Evolutionary conservation across 257 asterid species (phyloP).

Genomic region (Leonotis leonurus): DNA sequence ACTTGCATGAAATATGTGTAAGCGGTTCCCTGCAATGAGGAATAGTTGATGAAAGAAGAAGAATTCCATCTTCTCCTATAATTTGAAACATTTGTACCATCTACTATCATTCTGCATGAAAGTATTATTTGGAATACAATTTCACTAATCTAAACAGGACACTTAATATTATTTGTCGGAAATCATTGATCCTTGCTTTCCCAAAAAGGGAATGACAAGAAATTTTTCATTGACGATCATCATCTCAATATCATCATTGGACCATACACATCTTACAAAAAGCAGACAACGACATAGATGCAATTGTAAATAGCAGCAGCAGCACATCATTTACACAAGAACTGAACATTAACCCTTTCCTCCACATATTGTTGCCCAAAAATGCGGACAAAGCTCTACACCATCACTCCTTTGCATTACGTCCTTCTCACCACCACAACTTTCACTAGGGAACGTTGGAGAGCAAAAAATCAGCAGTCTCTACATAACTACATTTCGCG

Average conservation of each 20-base stretch:
- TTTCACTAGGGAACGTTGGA: not conserved
- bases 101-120: too few relatives aligned
- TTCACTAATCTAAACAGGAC: too few relatives aligned
- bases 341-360: not conserved
- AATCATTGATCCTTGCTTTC: not conserved
- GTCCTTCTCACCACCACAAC: slow-evolving; percentile 12
- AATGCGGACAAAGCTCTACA: not conserved
- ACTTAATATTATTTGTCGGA: not conserved
- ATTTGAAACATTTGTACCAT: too few relatives aligned
- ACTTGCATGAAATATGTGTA: too few relatives aligned
- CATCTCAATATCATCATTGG: too few relatives aligned
- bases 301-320: not conserved
- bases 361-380: slow-evolving; percentile 10
- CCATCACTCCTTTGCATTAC: not conserved
- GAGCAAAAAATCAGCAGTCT: not conserved
- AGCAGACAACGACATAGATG: not conserved
- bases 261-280: slow-evolving; percentile 5
- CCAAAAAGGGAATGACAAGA: not conserved
- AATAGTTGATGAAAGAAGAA: too few relatives aligned
- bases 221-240: slow-evolving; percentile 17
- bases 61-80: too few relatives aligned
- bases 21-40: too few relatives aligned
- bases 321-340: slow-evolving; percentile 13
- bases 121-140: too few relatives aligned
- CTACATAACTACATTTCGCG: slow-evolving; percentile 15